Evolutionary conservation across 2,329 filamentous ascomycete genomes (phyloP), one percentile per base, ranked within the genome.

Genomic region (Penicillium griseofulvum): DNA sequence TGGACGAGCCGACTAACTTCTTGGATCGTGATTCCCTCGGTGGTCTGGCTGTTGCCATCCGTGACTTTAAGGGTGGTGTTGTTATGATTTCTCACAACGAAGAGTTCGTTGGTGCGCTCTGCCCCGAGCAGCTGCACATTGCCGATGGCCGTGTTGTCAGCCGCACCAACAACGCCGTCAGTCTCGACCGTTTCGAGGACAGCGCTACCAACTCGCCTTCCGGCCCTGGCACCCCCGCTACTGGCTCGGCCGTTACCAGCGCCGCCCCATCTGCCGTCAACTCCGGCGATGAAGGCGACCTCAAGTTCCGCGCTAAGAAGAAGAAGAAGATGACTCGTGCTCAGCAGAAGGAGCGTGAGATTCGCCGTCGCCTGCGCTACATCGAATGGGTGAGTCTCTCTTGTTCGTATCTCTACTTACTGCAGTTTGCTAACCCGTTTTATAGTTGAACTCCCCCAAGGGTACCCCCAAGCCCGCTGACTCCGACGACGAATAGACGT

Each of bases 71-170:
- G 80, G 94, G 94, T 64, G 94, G 94, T 75, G 94, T 99, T 2
- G 92, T 99, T 62, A 96, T 99, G 87, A 99, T 99, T 76, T 97
- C 92, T 59, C 94, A 99, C 79, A 97, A 99, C 83, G 92, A 97
- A 72, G 94, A 99, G 75, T 99, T 99, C 69, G 92, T 99, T 49
- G 92, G 93, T 56, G 93, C 93, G 3, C 86, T 99, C 11, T 94
- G 94, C 77, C 90, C 89, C 4, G 95, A 99, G 80, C 92, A 97
- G 77, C 96, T 94, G 90, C 89, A 95, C 75, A 90, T 99, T 62
- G 87, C 85, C 52, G 90, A 93, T 67, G 94, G 94, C 2, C 87
- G 88, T 47, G 87, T 99, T 58, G 89, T 90, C 2, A 87, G 92
- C 76, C 91, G 91, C 72, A 91, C 90, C 65, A 85, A 87, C 71